Evolutionary conservation across 495 filamentous ascomycete species (phyloP).

Genomic region (Podospora pseudoanserina): DNA sequence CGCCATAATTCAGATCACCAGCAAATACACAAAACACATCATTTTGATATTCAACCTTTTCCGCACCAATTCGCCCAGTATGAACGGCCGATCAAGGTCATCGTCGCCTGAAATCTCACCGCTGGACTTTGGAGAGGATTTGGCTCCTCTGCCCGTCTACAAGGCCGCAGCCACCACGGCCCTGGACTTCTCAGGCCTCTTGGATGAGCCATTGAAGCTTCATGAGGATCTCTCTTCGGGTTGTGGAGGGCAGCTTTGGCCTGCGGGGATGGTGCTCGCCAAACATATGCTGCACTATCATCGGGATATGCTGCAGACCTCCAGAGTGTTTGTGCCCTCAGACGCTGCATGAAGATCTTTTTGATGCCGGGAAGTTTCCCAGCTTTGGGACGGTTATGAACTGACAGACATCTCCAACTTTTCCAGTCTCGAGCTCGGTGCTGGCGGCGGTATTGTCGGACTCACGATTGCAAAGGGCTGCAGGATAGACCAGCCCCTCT

Average conservation of each 20-base stretch:
- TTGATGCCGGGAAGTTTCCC: neutral
- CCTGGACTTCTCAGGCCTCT: conserved; percentile 70
- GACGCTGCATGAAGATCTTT: neutral
- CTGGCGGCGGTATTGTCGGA: conserved; percentile 85
- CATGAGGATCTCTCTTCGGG: conserved; percentile 81
- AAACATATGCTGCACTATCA: conserved; percentile 78
- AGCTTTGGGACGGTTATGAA: neutral
- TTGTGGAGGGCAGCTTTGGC: conserved; percentile 92
- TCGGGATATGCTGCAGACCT: conserved; percentile 52
- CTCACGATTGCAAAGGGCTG: conserved; percentile 63
- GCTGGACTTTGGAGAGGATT: conserved; percentile 57
- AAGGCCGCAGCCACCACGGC: conserved; percentile 60
- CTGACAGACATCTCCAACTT: conserved; percentile 1
- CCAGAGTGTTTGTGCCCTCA: conserved; percentile 65
- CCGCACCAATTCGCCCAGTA: neutral
- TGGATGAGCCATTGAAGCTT: conserved; percentile 64
- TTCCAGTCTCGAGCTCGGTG: conserved; percentile 81
- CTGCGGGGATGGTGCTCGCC: conserved; percentile 81
- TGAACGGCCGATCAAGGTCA: conserved; percentile 17
- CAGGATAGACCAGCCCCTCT: conserved; percentile 49
- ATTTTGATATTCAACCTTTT: neutral
- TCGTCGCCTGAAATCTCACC: conserved; percentile 43
- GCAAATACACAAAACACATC: neutral
- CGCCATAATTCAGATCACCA: neutral
- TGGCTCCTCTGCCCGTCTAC: conserved; percentile 62